Evolutionary conservation across 192 early-diverging fungal species (phyloP).

Genomic region (Coemansia sp.): DNA sequence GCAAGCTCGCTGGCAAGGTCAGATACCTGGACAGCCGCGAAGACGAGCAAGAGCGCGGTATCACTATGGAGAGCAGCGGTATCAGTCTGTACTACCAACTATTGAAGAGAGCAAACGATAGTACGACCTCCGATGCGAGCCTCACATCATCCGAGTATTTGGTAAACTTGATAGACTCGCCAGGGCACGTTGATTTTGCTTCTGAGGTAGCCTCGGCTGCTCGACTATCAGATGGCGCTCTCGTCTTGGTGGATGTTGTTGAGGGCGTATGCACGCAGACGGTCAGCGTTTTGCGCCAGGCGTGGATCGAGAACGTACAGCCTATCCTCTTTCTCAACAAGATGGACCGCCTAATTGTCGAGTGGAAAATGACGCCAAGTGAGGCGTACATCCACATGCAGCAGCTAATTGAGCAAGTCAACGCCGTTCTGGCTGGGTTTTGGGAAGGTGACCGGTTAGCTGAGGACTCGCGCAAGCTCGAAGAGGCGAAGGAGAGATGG

Average conservation of each 20-base stretch:
- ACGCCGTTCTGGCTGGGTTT: constrained; percentile 94
- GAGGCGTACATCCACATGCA: constrained; percentile 94
- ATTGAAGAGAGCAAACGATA: constrained; percentile 29
- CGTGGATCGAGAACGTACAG: constrained; percentile 87
- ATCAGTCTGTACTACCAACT: constrained; percentile 93
- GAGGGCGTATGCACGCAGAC: constrained; percentile 99
- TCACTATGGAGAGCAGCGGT: constrained; percentile 97
- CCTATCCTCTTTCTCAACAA: constrained; percentile 98
- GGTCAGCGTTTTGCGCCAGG: constrained; percentile 92
- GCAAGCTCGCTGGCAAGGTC: constrained; percentile 92
- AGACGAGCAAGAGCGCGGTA: constrained; percentile 98
- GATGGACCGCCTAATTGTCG: constrained; percentile 93
- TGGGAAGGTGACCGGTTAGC: constrained; percentile 87
- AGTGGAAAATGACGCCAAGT: constrained; percentile 85
- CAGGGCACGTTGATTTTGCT: constrained; percentile 98
- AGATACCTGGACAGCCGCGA: constrained; percentile 95
- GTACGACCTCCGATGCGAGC: not conserved
- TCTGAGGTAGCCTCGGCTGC: constrained; percentile 99
- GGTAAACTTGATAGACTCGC: constrained; percentile 97
- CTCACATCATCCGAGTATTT: constrained; percentile 67
- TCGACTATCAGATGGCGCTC: constrained; percentile 89
- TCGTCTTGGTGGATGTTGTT: constrained; percentile 96
- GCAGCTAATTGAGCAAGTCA: constrained; percentile 95
- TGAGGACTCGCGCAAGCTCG: constrained; percentile 65
- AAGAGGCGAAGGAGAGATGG: constrained; percentile 63